Evolutionary conservation across 176 grass and related monocot species (phyloP), one percentile per base, ranked within the genome.

Genomic region (Carex scoparia): DNA sequence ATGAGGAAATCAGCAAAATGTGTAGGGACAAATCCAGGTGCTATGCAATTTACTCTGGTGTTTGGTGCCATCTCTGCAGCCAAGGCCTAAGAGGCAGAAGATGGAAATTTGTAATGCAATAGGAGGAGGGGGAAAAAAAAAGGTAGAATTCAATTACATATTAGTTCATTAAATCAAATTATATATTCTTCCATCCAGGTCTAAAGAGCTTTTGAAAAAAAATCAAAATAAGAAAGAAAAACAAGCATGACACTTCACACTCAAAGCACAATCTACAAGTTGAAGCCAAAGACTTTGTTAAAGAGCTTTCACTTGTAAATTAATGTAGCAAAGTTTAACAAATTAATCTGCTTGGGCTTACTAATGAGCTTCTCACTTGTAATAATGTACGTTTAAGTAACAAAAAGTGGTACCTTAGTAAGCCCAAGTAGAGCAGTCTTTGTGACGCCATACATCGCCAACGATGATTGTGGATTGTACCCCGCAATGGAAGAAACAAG

Each of bases 21-120:
- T 27, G 96, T 98, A 38, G 96, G 96, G 74, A 98, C 96, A 84
- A 98, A 98, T 88, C 96, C 96, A 88, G 96, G 96, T 73, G 96
- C 96, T 85, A 98, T 88, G 85, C 96, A 98, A 86, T 98, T 98
- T 67, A 98, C 91, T 79, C 95, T 93, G 79, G 93, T 94, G 83
- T 95, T 46, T 86, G 93, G 95, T 4, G 91, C 89, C 93, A 98
- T 94, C 81, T 95, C 96, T 68, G 91, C 56, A 81, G 96, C 93
- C 84, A 98, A 89, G 85, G 88, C 96, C 96, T 95, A 65, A 44
- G 85, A 84, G 33, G 11, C 32, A 38, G 49, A 85, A 37, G 53
- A 85, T 72, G 32, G 35, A 85, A 85, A 55, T 11, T 51, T 51
- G 10, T 60, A 37, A 59, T 7, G 35, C 1, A 84, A 30, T 59